A percentile compares a stretch with the other conserved stretches of the same genome.
These are phyloP conservation scores for Fusarium sp. DNA, from an alignment of 2,329 filamentous ascomycete genomes.

Conservation along the genomic window DNA sequence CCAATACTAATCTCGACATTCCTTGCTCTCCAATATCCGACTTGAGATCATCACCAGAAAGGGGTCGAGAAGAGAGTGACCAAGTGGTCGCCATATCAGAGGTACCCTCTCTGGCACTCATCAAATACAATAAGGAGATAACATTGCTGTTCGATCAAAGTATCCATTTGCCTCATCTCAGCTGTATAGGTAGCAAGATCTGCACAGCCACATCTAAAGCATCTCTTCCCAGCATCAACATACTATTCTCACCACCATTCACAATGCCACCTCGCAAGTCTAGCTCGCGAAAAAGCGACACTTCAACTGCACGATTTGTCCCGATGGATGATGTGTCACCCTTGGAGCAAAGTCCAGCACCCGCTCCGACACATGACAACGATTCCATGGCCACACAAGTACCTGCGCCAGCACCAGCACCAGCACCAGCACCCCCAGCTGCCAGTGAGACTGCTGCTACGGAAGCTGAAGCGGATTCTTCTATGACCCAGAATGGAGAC, in stretches of 20 bases:
- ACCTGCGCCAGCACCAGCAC: neutral
- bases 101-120: neutral
- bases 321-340: slow-evolving; percentile 54
- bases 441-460: neutral
- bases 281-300: slow-evolving; percentile 59
- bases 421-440: slow-evolving; percentile 16
- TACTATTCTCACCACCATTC: slow-evolving; percentile 15
- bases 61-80: slow-evolving; percentile 13
- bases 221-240: neutral
- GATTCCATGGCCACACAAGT: slow-evolving; percentile 34
- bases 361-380: slow-evolving; percentile 20
- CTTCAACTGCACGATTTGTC: slow-evolving; percentile 57
- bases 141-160: neutral
- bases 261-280: slow-evolving; percentile 67
- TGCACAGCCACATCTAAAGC: neutral
- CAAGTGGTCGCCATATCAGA: slow-evolving; percentile 30
- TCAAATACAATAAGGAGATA: neutral
- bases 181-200: neutral
- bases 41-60: neutral
- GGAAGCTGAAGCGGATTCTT: slow-evolving; percentile 24
- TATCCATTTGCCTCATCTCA: neutral
- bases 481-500: slow-evolving; percentile 40
- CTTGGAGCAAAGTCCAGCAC: slow-evolving; percentile 27
- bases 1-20: neutral
- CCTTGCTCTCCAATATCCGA: neutral